Base-by-base conservation (phyloP, 225 moss, liverwort and hornwort species). In the Asterella californica region DNA sequence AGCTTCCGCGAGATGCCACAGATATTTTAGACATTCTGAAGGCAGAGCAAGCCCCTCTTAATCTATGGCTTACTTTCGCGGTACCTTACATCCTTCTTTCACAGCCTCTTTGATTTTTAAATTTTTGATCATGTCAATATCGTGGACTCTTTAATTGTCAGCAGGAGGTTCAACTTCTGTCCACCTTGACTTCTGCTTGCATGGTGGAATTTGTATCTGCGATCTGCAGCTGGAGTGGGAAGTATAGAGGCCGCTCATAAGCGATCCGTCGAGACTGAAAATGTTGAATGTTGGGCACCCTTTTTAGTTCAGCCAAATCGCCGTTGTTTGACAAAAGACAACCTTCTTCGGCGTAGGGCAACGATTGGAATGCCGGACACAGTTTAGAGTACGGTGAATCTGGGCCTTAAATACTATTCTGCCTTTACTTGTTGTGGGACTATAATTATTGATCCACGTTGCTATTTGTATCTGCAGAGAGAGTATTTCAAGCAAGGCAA, bases 401-500 rank as follows among this genome's bases (percentile, higher is more conserved):
- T 42, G 42, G 42, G 42, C 42, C 15, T 30, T 19, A 37, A 69
- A 10, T 14, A n/a, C 36, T 6, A 2, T 69, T 36, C 67, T 15
- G 21, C 18, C 37, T 2, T 69, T 34, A 70, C 0, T 2, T 22
- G 1, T 47, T 48, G n/a, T 38, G n/a, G 21, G n/a, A 47, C 71
- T 47, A n/a, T n/a, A 14, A 71, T 0, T 25, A 21, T 61, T 27
- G 0, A 46, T 21, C 36, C 47, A 12, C 47, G 10, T n/a, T 46
- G 42, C 37, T 25, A 6, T 42, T 21, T 70, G 21, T 45, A 46
- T 53, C 25, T 77, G 84, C 85, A 89, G 89, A 87, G 92, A 66
- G 95, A 95, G 81, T 99, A 99, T 81, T 99, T 95, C 85, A 95
- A 95, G 87, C 95, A 92, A 84, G 95, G 93, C 2, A 99, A 92